Base-by-base conservation (phyloP, 805 yeast species). In the Wickerhamiella lipophila region DNA sequence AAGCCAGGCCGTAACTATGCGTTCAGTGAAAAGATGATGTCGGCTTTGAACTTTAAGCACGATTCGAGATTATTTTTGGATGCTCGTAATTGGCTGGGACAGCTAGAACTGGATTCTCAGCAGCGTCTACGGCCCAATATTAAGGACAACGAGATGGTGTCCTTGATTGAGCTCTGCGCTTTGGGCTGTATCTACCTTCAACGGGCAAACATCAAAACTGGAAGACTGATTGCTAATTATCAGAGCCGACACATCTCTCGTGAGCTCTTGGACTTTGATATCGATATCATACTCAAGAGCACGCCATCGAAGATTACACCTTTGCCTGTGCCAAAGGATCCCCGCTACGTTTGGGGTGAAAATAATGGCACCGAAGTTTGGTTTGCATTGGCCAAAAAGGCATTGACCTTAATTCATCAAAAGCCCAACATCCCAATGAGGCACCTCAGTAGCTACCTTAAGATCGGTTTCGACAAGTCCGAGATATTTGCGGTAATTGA, bases 161-260 rank as follows among this genome's bases (percentile, higher is more conserved):
- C 78, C 1, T 59, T 86, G 13, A 59, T 85, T 40, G 79, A 80
- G 47, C 59, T 77, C 29, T 55, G 81, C 15, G 73, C 78, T 2
- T 60, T 66, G 5, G 58, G 63, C 3, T 59, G 63, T 13, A 53
- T 79, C 3, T 60, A 64, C 8, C 53, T 80, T 3, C 70, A 71
- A 3, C 69, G 81, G 41, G 70, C 83, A 19, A 84, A 83, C 55
- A 73, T 73, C 47, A 64, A 72, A 8, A 70, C 51, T 4, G 61
- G 61, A 6, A 49, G 52, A 18, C 60, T 72, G n/a, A 69, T 75
- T 46, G 69, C 72, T 30, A 80, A 84, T 11, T 88, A 87, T 60
- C 81, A 81, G 35, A 82, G 95, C 1, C 73, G 95, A 53, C 68
- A 76, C 16, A 74, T 83, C 36, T 94, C 84, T 52, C 76, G 80